Percentiles rank a stretch among this genome's conserved stretches.
Conservation (phyloP, 176 grass and related monocot genomes). For the Echinochloa phyllopogon region DNA sequence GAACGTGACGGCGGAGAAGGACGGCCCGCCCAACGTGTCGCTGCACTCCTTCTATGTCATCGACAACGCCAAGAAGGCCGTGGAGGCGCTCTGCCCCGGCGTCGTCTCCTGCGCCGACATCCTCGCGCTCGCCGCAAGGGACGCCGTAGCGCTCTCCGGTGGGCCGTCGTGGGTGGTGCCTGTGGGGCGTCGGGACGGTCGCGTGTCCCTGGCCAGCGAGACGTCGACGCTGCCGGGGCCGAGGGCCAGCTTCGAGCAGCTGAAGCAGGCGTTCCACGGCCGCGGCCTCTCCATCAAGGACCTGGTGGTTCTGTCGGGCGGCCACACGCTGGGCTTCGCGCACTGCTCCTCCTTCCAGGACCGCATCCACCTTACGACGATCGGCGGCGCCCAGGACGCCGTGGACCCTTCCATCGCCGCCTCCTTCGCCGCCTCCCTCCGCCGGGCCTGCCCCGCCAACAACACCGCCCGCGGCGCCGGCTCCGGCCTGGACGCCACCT, state of each 20-base stretch:
- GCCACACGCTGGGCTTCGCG: conserved; percentile 88
- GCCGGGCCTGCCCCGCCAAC: conserved; percentile 66
- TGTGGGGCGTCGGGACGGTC: conserved; percentile 70
- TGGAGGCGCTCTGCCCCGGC: conserved; percentile 71
- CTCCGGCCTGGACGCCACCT: conserved; percentile 65
- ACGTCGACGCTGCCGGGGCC: conserved; percentile 68
- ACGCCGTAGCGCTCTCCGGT: conserved; percentile 69
- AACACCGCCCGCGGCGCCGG: conserved; percentile 68
- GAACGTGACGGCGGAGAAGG: conserved; percentile 77
- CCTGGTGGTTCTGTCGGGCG: conserved; percentile 81
- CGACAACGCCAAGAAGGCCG: conserved; percentile 91
- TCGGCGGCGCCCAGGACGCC: no score
- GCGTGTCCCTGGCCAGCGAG: conserved; percentile 70
- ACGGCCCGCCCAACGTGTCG: conserved; percentile 73
- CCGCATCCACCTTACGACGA: conserved; percentile 47
- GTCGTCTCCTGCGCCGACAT: conserved; percentile 83
- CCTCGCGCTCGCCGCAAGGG: conserved; percentile 70
- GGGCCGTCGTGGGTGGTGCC: conserved; percentile 76
- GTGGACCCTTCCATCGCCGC: conserved; percentile 60
- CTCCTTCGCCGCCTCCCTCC: conserved; percentile 70
- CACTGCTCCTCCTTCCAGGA: conserved; percentile 93
- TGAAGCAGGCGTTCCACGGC: conserved; percentile 82
- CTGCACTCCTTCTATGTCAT: conserved; percentile 87
- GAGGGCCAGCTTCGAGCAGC: conserved; percentile 68
- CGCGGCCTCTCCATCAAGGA: conserved; percentile 74